These are phyloP conservation scores for Pelargonium nanum DNA, from an alignment of 345 rosid species.

Conservation along the genomic window DNA sequence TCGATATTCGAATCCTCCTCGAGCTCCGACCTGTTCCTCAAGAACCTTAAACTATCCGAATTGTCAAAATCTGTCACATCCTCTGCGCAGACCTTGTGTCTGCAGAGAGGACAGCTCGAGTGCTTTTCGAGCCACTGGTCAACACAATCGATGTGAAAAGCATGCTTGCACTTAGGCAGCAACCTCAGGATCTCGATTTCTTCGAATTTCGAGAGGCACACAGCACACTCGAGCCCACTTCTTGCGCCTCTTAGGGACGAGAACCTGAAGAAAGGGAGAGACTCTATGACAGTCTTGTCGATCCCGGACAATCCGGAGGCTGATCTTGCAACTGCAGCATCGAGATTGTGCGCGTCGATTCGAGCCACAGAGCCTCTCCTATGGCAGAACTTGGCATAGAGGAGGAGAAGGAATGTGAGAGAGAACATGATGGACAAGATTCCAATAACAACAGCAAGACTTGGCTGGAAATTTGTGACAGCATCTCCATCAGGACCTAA, in stretches of 20 bases:
- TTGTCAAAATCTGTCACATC: constrained; percentile 40
- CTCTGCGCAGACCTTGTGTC: constrained; percentile 41
- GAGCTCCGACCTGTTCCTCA: constrained; percentile 34
- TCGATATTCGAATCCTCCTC: constrained; percentile 45
- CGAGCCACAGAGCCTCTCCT: constrained; percentile 10
- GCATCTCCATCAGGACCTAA: constrained; percentile 9
- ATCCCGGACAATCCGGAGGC: constrained; percentile 61
- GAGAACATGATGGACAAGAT: constrained; percentile 59
- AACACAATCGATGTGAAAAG: constrained; percentile 71
- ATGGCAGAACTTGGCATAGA: constrained; percentile 66
- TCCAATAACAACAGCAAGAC: constrained; percentile 71
- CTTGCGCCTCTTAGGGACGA: constrained; percentile 63
- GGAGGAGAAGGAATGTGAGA: constrained; percentile 47
- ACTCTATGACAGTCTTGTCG: constrained; percentile 58
- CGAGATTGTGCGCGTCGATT: constrained; percentile 12
- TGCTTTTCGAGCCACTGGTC: constrained; percentile 89
- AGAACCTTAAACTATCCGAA: constrained; percentile 50
- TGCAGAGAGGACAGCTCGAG: constrained; percentile 83
- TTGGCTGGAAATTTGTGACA: constrained; percentile 56
- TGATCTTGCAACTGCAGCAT: constrained; percentile 19
- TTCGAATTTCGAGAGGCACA: constrained; percentile 77
- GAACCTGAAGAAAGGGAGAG: constrained; percentile 84
- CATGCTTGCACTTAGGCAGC: constrained; percentile 79
- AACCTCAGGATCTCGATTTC: constrained; percentile 60
- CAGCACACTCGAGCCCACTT: constrained; percentile 78